A percentile compares a stretch with the other conserved stretches of the same genome.
Evolutionary conservation across 1,284 basidiomycete genomes (phyloP).

Genomic region (Apiotrichum domesticum): DNA sequence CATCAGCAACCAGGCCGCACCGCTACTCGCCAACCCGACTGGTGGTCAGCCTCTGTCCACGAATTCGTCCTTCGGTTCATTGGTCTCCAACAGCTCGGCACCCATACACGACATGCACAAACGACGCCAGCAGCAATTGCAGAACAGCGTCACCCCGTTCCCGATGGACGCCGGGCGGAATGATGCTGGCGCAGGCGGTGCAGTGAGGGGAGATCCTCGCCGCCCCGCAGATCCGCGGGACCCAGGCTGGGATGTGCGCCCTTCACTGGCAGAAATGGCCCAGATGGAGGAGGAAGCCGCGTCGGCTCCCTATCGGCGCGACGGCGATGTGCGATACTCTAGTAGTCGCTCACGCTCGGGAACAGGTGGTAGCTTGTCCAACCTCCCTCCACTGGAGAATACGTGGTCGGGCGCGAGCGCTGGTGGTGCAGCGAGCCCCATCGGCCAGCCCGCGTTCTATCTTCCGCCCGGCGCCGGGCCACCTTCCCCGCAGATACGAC

Average conservation of each 20-base stretch:
- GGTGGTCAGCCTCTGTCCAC: neutral
- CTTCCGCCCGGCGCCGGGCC: constrained; percentile 19
- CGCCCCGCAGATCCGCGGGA: neutral
- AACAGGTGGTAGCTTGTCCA: neutral
- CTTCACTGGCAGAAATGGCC: neutral
- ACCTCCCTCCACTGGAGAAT: neutral
- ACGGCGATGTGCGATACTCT: neutral
- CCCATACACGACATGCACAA: constrained; percentile 5
- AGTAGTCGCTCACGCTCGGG: constrained; percentile 3
- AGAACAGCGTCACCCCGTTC: constrained; percentile 33
- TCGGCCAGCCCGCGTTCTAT: constrained; percentile 11
- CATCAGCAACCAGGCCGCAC: neutral
- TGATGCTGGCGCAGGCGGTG: constrained; percentile 8
- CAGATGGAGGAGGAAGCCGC: constrained; percentile 11
- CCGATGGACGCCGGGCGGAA: constrained; percentile 27
- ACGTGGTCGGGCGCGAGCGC: neutral
- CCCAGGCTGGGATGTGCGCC: neutral
- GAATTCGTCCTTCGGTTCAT: neutral
- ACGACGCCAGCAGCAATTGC: constrained; percentile 2
- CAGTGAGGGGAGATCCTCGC: neutral
- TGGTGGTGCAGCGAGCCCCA: constrained; percentile 2
- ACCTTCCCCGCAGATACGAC: constrained; percentile 10
- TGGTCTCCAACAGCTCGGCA: neutral
- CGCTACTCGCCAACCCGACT: neutral
- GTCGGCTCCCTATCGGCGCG: constrained; percentile 4